A percentile compares a stretch with the other conserved stretches of the same genome.
Evolutionary conservation across 371 early-diverging fungal species (phyloP).

Genomic region (Dinochytrium kinnereticum): DNA sequence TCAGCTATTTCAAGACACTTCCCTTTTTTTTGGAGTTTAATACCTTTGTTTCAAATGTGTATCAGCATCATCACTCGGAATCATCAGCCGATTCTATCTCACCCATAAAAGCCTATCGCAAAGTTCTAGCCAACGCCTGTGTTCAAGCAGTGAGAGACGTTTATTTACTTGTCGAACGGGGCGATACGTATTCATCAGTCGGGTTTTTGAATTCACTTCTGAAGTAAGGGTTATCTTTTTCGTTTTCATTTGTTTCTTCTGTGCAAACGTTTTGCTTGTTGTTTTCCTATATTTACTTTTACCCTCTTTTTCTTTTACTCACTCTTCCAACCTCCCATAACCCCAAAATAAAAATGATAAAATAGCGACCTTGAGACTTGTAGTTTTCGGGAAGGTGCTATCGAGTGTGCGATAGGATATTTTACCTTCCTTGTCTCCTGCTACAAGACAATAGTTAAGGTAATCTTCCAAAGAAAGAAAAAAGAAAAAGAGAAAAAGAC

Average conservation of each 20-base stretch:
- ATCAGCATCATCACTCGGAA: too few relatives aligned
- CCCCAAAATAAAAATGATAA: background rate
- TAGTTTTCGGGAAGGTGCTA: background rate
- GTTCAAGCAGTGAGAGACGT: background rate
- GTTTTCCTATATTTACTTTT: too few relatives aligned
- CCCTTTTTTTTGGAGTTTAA: background rate
- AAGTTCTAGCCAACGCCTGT: background rate
- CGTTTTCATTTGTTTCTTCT: too few relatives aligned
- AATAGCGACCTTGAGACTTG: background rate
- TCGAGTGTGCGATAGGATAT: background rate
- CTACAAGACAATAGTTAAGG: too few relatives aligned
- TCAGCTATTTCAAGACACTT: background rate
- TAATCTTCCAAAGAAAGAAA: too few relatives aligned
- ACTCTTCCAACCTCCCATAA: background rate
- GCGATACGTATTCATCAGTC: background rate
- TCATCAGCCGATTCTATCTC: too few relatives aligned
- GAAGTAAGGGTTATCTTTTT: too few relatives aligned
- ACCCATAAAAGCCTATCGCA: background rate
- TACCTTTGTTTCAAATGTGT: background rate
- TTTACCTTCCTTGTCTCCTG: background rate
- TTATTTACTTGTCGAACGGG: background rate
- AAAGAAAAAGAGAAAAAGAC: too few relatives aligned
- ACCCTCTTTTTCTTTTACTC: too few relatives aligned
- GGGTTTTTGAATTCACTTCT: too few relatives aligned
- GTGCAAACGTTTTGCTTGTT: too few relatives aligned